Conservation (phyloP, 2,329 filamentous ascomycete species). For the Aspergillus proliferans region DNA sequence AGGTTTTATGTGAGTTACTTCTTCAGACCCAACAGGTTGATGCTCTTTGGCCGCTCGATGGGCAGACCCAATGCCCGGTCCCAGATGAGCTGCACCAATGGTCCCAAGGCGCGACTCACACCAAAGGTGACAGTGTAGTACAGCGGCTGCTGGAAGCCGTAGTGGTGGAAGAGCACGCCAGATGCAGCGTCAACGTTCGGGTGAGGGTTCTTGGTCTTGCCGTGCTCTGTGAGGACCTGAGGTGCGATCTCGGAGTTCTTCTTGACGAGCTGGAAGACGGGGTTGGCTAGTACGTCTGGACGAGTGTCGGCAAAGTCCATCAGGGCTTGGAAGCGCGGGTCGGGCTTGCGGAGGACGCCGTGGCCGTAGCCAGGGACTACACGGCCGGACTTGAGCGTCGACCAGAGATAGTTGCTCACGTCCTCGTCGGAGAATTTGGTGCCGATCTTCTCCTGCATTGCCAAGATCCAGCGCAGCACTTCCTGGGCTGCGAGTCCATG, state of each 20-base stretch:
- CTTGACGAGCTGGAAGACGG: conserved; percentile 90
- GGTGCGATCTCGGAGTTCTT: conserved; percentile 90
- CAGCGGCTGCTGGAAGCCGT: conserved; percentile 92
- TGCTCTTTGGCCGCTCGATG: conserved; percentile 97
- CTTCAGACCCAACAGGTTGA: conserved; percentile 81
- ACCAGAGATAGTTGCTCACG: conserved; percentile 85
- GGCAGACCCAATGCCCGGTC: conserved; percentile 87
- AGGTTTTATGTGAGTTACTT: conserved; percentile 22
- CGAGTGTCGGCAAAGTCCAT: conserved; percentile 90
- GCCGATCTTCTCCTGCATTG: conserved; percentile 89
- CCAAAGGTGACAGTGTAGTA: conserved; percentile 78
- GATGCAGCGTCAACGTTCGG: conserved; percentile 94
- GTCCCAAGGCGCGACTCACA: conserved; percentile 67
- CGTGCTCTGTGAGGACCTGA: conserved; percentile 83
- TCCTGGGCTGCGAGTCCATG: conserved; percentile 94
- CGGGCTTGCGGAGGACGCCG: conserved; percentile 91
- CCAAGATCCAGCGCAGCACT: conserved; percentile 90
- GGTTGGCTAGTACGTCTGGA: conserved; percentile 77
- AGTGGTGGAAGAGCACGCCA: conserved; percentile 95
- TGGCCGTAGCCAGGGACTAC: conserved; percentile 95
- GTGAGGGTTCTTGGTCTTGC: conserved; percentile 97
- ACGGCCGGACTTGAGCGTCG: conserved; percentile 83
- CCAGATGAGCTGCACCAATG: conserved; percentile 92
- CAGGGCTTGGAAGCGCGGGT: conserved; percentile 90
- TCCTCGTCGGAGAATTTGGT: conserved; percentile 70